A percentile compares a stretch with the other conserved stretches of the same genome.
Evolutionary conservation across 768 basidiomycete species (phyloP).

Genomic region (Cytidiella melzeri): DNA sequence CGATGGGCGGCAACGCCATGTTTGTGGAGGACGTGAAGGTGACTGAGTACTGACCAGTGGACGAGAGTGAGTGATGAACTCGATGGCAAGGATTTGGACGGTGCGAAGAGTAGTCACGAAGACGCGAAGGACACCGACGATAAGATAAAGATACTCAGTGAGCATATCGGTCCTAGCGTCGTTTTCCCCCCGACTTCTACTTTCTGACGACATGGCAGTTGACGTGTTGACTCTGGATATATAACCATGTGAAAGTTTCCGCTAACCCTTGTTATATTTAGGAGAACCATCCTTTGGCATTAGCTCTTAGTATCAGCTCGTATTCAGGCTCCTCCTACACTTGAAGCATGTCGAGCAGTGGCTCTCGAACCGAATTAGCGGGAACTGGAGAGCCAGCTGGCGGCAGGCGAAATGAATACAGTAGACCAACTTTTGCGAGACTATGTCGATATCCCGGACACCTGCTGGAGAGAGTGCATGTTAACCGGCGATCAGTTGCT

Average conservation of each 20-base stretch:
- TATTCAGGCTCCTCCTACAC: constrained; percentile 95
- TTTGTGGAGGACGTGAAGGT: constrained; percentile 92
- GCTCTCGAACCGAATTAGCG: constrained; percentile 95
- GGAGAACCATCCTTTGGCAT: constrained; percentile 90
- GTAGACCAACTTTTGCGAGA: constrained; percentile 93
- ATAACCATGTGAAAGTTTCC: constrained; percentile 96
- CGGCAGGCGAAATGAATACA: constrained; percentile 66
- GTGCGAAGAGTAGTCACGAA: constrained; percentile 34
- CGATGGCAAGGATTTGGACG: constrained; percentile 53
- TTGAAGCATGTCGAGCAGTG: constrained; percentile 92
- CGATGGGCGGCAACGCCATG: constrained; percentile 55
- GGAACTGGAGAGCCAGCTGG: constrained; percentile 73
- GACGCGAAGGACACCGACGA: constrained; percentile 57
- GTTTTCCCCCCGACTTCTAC: neutral
- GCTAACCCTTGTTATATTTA: constrained; percentile 92
- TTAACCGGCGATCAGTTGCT: constrained; percentile 88
- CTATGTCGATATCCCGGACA: constrained; percentile 96
- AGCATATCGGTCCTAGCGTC: constrained; percentile 11
- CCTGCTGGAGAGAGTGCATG: constrained; percentile 97
- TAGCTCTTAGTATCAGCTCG: constrained; percentile 96
- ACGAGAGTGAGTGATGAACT: constrained; percentile 70
- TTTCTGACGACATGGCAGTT: constrained; percentile 56
- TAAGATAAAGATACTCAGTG: constrained; percentile 75
- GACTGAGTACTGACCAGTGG: constrained; percentile 75
- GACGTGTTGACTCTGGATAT: constrained; percentile 89